Evolutionary conservation across 345 rosid genomes (phyloP).

Genomic region (Iberis pinnata): DNA sequence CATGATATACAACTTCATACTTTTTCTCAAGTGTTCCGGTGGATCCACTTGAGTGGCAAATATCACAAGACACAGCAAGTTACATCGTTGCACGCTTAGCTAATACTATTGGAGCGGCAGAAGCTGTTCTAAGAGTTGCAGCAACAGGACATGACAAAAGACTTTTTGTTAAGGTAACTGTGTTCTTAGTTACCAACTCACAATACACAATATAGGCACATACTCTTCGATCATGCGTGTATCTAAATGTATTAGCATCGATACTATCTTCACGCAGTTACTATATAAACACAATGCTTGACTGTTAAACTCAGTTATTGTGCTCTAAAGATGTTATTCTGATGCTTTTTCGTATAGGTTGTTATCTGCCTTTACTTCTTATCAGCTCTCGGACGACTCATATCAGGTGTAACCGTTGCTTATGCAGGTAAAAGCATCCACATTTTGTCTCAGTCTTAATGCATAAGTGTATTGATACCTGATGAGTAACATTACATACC

Average conservation of each 20-base stretch:
- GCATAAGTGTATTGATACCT: too few relatives aligned
- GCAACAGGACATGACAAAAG: constrained; percentile 93
- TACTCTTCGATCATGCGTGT: neutral
- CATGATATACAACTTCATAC: neutral
- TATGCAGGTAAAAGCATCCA: constrained; percentile 57
- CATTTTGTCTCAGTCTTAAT: neutral
- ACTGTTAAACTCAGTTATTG: neutral
- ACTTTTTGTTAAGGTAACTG: constrained; percentile 63
- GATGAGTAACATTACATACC: too few relatives aligned
- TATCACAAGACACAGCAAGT: constrained; percentile 81
- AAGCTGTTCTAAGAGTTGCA: constrained; percentile 89
- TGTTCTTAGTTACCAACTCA: neutral
- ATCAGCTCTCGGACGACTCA: constrained; percentile 43
- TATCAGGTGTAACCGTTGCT: constrained; percentile 79
- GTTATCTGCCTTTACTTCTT: constrained; percentile 61
- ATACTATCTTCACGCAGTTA: too few relatives aligned
- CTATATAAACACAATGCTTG: neutral
- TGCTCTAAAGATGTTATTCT: too few relatives aligned
- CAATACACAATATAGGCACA: too few relatives aligned
- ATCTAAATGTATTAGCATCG: too few relatives aligned
- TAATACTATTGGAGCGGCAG: constrained; percentile 87
- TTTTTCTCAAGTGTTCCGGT: constrained; percentile 60
- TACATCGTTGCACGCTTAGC: constrained; percentile 70
- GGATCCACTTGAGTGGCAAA: constrained; percentile 97
- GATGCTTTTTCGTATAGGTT: constrained; percentile 50